Percentiles rank a stretch among this genome's conserved stretches.
phyloP scores from a whole-genome alignment of 805 yeast genomes.

The Zygosaccharomyces kombuchaensis region DNA sequence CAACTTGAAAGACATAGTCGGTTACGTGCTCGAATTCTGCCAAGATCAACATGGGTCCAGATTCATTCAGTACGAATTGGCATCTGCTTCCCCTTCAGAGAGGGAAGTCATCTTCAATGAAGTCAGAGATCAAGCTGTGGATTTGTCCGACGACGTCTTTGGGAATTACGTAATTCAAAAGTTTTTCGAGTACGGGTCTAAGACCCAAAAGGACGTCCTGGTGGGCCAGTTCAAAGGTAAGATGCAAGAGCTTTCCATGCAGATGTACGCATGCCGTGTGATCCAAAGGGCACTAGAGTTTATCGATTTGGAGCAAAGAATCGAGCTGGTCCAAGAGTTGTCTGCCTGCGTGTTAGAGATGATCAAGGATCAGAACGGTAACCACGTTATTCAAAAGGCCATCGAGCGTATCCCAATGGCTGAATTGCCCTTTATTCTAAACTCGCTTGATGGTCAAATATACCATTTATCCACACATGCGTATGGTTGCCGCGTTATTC shows the following conservation, averaged over 20 bases:
- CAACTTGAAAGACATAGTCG: conserved; percentile 68
- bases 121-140: conserved; percentile 66
- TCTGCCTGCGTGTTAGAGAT: conserved; percentile 56
- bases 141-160: conserved; percentile 91
- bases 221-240: conserved; percentile 56
- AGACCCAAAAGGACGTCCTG: conserved; percentile 62
- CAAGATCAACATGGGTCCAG: conserved; percentile 97
- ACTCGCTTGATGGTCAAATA: conserved; percentile 62
- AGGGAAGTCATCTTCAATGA: conserved; percentile 81
- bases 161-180: conserved; percentile 97
- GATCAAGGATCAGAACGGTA: conserved; percentile 95
- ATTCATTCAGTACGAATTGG: conserved; percentile 86
- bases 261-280: conserved; percentile 98
- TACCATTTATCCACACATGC: conserved; percentile 91
- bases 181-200: conserved; percentile 77
- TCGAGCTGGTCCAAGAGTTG: conserved; percentile 65
- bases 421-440: conserved; percentile 64
- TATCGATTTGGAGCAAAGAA: conserved; percentile 58
- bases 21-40: conserved; percentile 85
- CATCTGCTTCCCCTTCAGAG: conserved; percentile 58
- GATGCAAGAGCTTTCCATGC: conserved; percentile 71
- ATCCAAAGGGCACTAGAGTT: conserved; percentile 90
- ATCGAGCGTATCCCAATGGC: conserved; percentile 80
- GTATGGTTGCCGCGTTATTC: conserved; percentile 96
- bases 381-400: conserved; percentile 94